These are phyloP conservation scores for Rugonectria rugulosa DNA, from an alignment of 2,329 filamentous ascomycete genomes.

Conservation along the genomic window DNA sequence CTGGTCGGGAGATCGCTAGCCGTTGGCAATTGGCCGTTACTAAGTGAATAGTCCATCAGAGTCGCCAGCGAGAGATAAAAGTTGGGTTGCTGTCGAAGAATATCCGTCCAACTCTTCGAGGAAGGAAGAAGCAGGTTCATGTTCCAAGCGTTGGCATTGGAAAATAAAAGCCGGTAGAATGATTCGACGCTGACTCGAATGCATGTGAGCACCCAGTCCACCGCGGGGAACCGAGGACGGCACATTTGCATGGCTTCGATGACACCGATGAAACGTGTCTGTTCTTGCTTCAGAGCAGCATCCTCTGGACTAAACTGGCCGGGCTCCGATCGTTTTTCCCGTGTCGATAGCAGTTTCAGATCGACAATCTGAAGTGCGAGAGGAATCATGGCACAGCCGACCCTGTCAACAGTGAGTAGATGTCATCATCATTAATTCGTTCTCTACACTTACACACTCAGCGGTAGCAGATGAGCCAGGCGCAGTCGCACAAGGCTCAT, in stretches of 20 bases:
- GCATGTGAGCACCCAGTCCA: constrained; percentile 13
- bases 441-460: neutral
- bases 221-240: constrained; percentile 6
- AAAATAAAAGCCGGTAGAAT: constrained; percentile 5
- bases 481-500: neutral
- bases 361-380: constrained; percentile 11
- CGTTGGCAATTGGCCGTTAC: neutral
- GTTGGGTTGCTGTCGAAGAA: constrained; percentile 6
- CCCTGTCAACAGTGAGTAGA: neutral
- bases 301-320: neutral
- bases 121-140: neutral
- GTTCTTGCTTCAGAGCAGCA: constrained; percentile 1
- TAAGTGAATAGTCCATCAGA: constrained; percentile 6
- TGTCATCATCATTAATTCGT: neutral
- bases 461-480: neutral
- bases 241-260: constrained; percentile 11
- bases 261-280: constrained; percentile 1
- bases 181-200: constrained; percentile 10
- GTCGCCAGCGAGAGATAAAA: constrained; percentile 12
- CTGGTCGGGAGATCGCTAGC: neutral
- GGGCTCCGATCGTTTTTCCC: neutral
- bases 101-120: constrained; percentile 12
- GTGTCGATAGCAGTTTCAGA: constrained; percentile 3
- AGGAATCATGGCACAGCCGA: constrained; percentile 5
- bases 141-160: constrained; percentile 1